Evolutionary conservation across 164 flowering plant genomes (phyloP), one percentile per base, ranked within the genome.

Genomic region (Tinospora cordifolia): DNA sequence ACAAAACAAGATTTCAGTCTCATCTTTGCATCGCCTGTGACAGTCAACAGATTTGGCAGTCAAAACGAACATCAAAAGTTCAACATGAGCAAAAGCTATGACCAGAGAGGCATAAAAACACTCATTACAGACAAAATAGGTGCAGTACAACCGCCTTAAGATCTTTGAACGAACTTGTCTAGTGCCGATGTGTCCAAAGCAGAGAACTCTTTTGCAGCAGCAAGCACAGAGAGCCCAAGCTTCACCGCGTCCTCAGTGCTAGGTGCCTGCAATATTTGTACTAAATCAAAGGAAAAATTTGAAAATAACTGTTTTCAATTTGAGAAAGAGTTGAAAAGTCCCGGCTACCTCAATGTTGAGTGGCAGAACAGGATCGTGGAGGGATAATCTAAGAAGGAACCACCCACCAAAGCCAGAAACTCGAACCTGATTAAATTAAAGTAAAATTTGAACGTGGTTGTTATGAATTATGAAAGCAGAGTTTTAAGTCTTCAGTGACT

Each of bases 321-420:
- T 8, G 11, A 44, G 10, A 69, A 54, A 34, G 44, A 68, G 15
- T 25, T 9, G 17, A 63, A 63, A 22, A 22, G 22, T 39, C 19
- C 36, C 36, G 19, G 30, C 13, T 82, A 95, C 98, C 97, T 92
- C 97, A 41, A 95, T 91, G 79, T 92, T 92, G 26, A 95, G 93
- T 62, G 98, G 97, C 71, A 95, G 83, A 69, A 95, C 99, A 47
- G 99, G 99, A 75, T 95, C 99, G 67, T 95, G 99, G 57, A 95
- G 97, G 40, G 98, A 95, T 27, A 92, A 86, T 79, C 99, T 82
- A 49, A 92, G 81, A 77, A 95, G 97, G 84, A 95, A 91, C 99
- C 99, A 95, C 14, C 99, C 99, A 34, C 94, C 97, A 79, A 72
- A 83, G 54, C 96, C 98, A 60, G 98, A 92, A 69, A 85, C 94